Evolutionary conservation across 345 rosid genomes (phyloP).

Genomic region (Mangifera indica): DNA sequence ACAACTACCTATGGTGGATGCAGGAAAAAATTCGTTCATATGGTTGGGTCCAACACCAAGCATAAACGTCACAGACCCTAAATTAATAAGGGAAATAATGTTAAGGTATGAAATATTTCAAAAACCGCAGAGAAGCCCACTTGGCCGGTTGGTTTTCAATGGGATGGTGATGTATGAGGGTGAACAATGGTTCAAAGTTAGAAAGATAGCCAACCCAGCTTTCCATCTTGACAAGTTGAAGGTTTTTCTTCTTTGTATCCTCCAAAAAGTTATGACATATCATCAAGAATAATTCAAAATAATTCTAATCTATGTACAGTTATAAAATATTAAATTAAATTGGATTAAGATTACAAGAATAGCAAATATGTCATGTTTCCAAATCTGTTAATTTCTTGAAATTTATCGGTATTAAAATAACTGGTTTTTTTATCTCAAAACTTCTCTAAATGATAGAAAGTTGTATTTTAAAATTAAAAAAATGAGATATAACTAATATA

Average conservation of each 20-base stretch:
- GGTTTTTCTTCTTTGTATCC: not conserved
- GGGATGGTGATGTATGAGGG: conserved; percentile 5
- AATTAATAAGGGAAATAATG: not conserved
- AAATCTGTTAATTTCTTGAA: too few species aligned
- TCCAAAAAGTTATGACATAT: not conserved
- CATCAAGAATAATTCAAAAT: too few species aligned
- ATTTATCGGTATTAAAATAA: too few species aligned
- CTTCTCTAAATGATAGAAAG: too few species aligned
- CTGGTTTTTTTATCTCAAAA: too few species aligned
- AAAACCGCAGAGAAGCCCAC: not conserved
- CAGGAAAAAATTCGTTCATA: conserved; percentile 13
- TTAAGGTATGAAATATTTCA: not conserved
- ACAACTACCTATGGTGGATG: not conserved
- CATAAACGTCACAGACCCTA: conserved; percentile 16
- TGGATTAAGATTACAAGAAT: too few species aligned
- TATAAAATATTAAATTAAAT: too few species aligned
- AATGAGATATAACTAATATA: too few species aligned
- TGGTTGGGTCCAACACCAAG: conserved; percentile 20
- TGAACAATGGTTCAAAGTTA: conserved; percentile 13
- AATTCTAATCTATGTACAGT: too few species aligned
- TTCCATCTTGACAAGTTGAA: conserved; percentile 9
- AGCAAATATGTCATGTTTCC: too few species aligned
- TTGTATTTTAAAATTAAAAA: too few species aligned
- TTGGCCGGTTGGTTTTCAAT: not conserved
- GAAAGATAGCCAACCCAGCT: conserved; percentile 14